These are phyloP conservation scores for Alternaria solani DNA, from an alignment of 2,329 filamentous ascomycete species.

Conservation along the genomic window DNA sequence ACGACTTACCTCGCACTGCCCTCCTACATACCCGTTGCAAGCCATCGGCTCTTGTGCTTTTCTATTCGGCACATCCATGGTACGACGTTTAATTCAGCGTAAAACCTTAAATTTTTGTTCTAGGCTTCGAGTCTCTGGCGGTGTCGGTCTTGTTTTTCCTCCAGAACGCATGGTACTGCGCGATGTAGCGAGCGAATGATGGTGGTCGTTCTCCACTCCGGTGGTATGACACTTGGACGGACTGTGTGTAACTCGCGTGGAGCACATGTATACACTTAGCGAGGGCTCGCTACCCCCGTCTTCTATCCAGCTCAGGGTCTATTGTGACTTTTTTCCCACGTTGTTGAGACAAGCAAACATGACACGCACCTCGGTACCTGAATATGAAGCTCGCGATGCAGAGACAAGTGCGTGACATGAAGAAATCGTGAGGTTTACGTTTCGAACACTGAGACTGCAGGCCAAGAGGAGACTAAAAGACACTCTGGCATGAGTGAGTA, in stretches of 20 bases:
- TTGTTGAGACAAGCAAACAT: slow-evolving; percentile 1
- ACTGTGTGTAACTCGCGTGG: not conserved
- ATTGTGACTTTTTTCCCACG: not conserved
- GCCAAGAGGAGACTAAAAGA: not conserved
- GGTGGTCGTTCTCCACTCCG: not conserved
- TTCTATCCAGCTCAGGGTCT: not conserved
- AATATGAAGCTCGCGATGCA: not conserved
- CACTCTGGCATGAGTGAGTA: not conserved
- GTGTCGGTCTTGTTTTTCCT: not conserved
- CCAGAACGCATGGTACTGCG: slow-evolving; percentile 5
- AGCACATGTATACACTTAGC: not conserved
- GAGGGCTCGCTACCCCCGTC: not conserved
- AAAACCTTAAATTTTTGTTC: not conserved
- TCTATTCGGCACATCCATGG: not conserved
- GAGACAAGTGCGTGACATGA: not conserved
- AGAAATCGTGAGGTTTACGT: not conserved
- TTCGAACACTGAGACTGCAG: not conserved
- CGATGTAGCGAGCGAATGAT: not conserved
- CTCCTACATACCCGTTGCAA: not conserved
- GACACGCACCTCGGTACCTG: not conserved
- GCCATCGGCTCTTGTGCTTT: not conserved
- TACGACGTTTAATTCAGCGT: slow-evolving; percentile 3
- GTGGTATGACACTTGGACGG: not conserved
- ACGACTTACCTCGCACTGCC: slow-evolving; percentile 5
- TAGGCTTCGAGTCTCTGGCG: not conserved